Base-by-base conservation (phyloP, 345 rosid species). In the Ailanthus altissimus region DNA sequence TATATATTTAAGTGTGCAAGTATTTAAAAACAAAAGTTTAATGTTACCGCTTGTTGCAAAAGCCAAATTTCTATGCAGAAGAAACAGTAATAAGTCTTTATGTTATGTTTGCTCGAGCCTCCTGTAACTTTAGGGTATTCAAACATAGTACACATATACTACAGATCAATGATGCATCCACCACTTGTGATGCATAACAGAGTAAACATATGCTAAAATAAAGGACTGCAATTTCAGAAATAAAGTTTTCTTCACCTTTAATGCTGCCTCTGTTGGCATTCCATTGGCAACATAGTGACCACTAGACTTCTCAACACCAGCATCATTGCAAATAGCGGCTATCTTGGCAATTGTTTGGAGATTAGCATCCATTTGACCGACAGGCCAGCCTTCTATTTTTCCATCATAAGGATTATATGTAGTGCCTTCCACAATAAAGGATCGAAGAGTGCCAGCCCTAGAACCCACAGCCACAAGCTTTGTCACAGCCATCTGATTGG, bases 221-320 rank as follows among this genome's bases (percentile, higher is more conserved):
- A 0, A 42, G 40, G 12, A 73, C 69, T 45, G 5, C 38, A 49
- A 60, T 42, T 18, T 70, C 36, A 74, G 45, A 65, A 47, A 77
- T 49, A 46, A 32, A 20, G 68, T 69, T 42, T 46, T 56, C 14
- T 53, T 84, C 66, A 96, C 99, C 95, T 96, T 96, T 73, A 96
- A 78, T n/a, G 99, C 99, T 78, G 99, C 99, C 79, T 93, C 99
- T 51, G 98, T 96, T 54, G 99, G 93, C 86, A 92, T 80, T 53
- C 99, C 97, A 72, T 59, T 86, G 42, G 95, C 82, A 36, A 92
- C 80, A 84, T 80, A 96, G 74, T 92, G 93, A 58, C 70, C 60
- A 63, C 89, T 97, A 75, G 97, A 78, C 77, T 84, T 76, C 84
- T 90, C 93, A n/a, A 96, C 88, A 53, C 74, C 84, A 63, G 97